Conservation (phyloP, 257 asterid species). For the Jasminum sambac region DNA sequence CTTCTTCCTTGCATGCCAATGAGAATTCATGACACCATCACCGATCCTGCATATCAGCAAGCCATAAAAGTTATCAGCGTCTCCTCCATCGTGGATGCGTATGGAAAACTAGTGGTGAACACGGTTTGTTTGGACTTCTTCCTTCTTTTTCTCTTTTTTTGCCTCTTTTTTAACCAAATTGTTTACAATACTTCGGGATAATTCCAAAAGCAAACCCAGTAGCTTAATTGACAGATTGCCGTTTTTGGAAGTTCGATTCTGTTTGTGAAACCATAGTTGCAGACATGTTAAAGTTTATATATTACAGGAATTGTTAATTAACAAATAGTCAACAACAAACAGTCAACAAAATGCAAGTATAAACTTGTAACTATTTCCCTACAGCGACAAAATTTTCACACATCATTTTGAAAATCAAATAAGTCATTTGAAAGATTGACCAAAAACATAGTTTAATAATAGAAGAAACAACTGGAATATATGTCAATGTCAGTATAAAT, state of each 20-base stretch:
- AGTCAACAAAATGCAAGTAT: neutral
- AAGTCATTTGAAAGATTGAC: too few relatives aligned
- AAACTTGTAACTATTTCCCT: too few relatives aligned
- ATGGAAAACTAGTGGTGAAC: neutral
- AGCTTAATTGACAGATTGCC: neutral
- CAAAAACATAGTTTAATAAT: too few relatives aligned
- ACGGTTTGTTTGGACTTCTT: neutral
- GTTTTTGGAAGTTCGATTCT: neutral
- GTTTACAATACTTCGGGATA: neutral
- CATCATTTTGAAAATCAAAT: too few relatives aligned
- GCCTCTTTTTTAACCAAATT: neutral
- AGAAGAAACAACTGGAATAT: too few relatives aligned
- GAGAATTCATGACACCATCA: constrained; percentile 25
- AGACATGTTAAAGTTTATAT: neutral
- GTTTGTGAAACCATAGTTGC: neutral
- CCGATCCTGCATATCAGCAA: constrained; percentile 21
- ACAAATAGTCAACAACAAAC: neutral
- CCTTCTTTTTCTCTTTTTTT: too few relatives aligned
- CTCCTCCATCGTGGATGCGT: neutral
- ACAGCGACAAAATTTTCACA: too few relatives aligned
- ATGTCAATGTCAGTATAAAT: too few relatives aligned
- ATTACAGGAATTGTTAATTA: neutral
- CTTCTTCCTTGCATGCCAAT: constrained; percentile 21
- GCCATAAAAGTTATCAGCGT: neutral
- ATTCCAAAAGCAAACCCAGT: neutral